Evolutionary conservation across 345 rosid species (phyloP).

Genomic region (Eucalyptus regnans): DNA sequence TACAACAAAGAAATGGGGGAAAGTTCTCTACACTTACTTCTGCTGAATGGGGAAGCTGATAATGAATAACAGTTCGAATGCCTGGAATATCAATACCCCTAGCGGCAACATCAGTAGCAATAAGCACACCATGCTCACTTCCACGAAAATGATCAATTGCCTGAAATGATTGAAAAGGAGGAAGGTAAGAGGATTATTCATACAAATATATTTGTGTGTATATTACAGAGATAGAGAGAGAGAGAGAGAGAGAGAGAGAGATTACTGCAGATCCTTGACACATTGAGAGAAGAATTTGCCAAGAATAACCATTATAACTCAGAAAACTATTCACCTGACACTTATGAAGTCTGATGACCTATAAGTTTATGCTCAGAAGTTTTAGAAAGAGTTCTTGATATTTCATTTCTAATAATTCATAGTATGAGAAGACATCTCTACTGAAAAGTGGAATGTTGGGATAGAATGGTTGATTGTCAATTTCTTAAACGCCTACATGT

Average conservation of each 20-base stretch:
- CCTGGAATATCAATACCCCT: constrained; percentile 96
- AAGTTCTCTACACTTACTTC: constrained; percentile 34
- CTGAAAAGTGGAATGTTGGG: neutral
- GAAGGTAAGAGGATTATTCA: neutral
- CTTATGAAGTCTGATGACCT: neutral
- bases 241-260: neutral
- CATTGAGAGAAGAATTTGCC: neutral
- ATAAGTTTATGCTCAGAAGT: neutral
- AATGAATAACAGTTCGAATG: constrained; percentile 88
- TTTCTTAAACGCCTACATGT: neutral
- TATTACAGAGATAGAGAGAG: neutral
- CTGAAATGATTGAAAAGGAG: constrained; percentile 18
- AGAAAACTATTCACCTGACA: neutral
- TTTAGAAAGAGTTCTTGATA: neutral
- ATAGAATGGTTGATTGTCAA: neutral
- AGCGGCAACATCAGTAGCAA: constrained; percentile 97
- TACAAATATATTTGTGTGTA: neutral
- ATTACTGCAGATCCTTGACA: neutral
- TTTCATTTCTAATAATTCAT: neutral
- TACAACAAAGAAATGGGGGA: neutral
- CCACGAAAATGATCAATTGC: constrained; percentile 84
- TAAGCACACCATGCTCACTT: constrained; percentile 67
- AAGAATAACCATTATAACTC: neutral
- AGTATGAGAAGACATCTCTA: neutral
- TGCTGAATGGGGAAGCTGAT: constrained; percentile 98